phyloP scores from a whole-genome alignment of 768 basidiomycete genomes.

The Gautieria morchelliformis region DNA sequence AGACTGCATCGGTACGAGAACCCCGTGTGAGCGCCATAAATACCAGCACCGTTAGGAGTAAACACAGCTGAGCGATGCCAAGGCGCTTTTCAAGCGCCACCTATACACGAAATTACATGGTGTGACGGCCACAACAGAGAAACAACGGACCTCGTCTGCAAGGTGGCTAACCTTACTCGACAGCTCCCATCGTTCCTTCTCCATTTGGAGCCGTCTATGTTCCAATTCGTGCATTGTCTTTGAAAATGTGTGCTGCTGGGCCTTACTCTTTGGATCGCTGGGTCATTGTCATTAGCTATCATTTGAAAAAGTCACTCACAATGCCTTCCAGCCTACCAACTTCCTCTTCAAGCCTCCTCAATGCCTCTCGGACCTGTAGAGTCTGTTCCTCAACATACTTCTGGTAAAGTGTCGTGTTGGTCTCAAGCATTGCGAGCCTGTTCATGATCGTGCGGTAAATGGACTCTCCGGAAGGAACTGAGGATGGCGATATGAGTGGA shows the following conservation, averaged over 20 bases:
- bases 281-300: background rate
- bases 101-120: constrained; percentile 26
- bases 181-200: constrained; percentile 62
- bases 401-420: constrained; percentile 76
- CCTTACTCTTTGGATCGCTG: constrained; percentile 41
- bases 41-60: constrained; percentile 72
- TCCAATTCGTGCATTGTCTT: constrained; percentile 62
- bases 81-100: constrained; percentile 83
- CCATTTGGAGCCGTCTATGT: constrained; percentile 51
- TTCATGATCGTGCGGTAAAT: constrained; percentile 97
- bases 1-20: constrained; percentile 23
- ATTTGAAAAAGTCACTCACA: constrained; percentile 33
- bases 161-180: constrained; percentile 64
- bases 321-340: constrained; percentile 68
- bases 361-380: constrained; percentile 58
- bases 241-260: constrained; percentile 58
- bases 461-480: constrained; percentile 58
- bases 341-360: constrained; percentile 68
- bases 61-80: constrained; percentile 77
- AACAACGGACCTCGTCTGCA: constrained; percentile 58
- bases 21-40: constrained; percentile 85
- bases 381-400: constrained; percentile 89
- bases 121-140: background rate
- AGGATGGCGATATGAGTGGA: constrained; percentile 4
- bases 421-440: constrained; percentile 73